Conservation (phyloP, 163 green algal species). For the Picocystis sp. region DNA sequence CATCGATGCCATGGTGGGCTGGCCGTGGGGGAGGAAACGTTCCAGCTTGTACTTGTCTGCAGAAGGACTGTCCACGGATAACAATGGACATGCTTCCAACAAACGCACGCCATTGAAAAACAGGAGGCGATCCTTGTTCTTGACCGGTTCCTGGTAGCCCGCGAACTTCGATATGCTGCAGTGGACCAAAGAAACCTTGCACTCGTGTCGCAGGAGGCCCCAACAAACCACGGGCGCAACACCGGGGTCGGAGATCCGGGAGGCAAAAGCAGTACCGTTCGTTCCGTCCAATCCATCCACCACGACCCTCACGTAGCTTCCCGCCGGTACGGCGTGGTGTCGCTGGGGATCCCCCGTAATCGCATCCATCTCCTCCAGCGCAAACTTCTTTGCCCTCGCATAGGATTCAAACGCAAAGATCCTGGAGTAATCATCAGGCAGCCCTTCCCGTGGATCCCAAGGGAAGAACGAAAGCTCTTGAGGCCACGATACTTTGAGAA, state of each 20-base stretch:
- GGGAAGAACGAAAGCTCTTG: constrained; percentile 60
- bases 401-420: constrained; percentile 82
- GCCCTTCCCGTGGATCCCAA: constrained; percentile 70
- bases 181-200: constrained; percentile 77
- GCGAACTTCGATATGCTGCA: constrained; percentile 50
- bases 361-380: constrained; percentile 14
- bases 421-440: constrained; percentile 71
- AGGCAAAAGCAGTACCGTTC: constrained; percentile 4
- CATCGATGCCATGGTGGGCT: constrained; percentile 39
- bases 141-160: constrained; percentile 38
- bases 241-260: constrained; percentile 13
- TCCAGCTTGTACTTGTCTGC: constrained; percentile 91
- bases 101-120: constrained; percentile 52
- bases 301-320: constrained; percentile 23
- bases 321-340: constrained; percentile 17
- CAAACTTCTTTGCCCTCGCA: constrained; percentile 36
- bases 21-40: constrained; percentile 62
- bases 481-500: constrained; percentile 61
- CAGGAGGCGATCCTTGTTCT: constrained; percentile 72
- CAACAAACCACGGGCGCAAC: constrained; percentile 34
- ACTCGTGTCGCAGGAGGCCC: constrained; percentile 82
- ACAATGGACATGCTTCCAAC: constrained; percentile 47
- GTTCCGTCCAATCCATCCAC: constrained; percentile 5
- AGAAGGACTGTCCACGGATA: constrained; percentile 55
- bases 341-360: background rate